Evolutionary conservation across 208 protist genomes (phyloP), one percentile per base, ranked within the genome.

Genomic region (Acanthamoeba culbertsoni): DNA sequence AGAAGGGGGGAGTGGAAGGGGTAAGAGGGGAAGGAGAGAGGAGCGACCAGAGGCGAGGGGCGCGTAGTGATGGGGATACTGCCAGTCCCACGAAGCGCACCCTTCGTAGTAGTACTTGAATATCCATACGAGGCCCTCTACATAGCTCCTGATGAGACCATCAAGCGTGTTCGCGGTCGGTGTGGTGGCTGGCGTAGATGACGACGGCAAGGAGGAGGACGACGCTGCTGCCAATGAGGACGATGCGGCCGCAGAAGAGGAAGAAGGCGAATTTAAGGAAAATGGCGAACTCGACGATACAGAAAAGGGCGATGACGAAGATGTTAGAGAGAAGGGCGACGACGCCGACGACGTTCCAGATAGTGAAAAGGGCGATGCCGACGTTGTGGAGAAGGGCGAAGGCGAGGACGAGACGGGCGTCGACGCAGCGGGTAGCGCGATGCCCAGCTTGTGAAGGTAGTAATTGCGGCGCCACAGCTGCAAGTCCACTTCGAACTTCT

Each of bases 41-140:
- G 8, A 16, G 3, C 99, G 48, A 86, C 98, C 98, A 0, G 91
- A 96, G 1, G 98, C 96, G 31, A 99, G 97, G n/a, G 99, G 99
- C 12, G 99, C 97, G 96, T 99, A 99, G 96, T 99, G 98, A 96
- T 98, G 99, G 8, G 99, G 99, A 95, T 99, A 99, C 95, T 98
- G 99, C 99, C 98, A 99, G 88, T 96, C 93, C 99, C 99, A 99
- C 53, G 98, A 99, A 18, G 97, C 96, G 94, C 98, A 98, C 16
- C 99, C 99, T 53, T 98, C 94, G 89, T 99, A 99, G 96, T 99
- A 99, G 97, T 99, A 99, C 23, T 95, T 93, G 94, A 99, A 97
- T 20, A 99, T 98, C 99, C 99, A 99, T 91, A 96, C 96, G 59
- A 99, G 96, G 37, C 99, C 99, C 82, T 98, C 97, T 46, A 99